Conservation (phyloP, 495 filamentous ascomycete genomes). For the Penicillium salamii region DNA sequence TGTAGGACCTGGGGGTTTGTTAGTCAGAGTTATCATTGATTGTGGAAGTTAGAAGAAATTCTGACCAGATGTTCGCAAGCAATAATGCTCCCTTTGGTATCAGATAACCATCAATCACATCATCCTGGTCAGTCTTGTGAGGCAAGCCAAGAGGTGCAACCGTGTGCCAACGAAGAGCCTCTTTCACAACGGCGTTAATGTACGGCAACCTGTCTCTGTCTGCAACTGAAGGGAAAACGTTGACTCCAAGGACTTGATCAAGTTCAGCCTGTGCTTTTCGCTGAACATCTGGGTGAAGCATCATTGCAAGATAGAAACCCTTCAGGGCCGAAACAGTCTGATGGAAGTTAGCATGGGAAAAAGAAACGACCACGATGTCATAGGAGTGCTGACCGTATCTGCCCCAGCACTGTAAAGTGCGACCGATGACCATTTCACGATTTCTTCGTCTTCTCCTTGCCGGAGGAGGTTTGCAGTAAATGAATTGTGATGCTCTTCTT, state of each 20-base stretch:
- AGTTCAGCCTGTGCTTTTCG: conserved; percentile 57
- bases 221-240: conserved; percentile 19
- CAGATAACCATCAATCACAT: conserved; percentile 47
- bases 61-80: conserved; percentile 46
- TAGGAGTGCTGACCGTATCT: no score
- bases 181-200: conserved; percentile 40
- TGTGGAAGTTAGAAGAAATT: neutral
- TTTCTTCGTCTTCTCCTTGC: conserved; percentile 22
- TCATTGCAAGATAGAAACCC: conserved; percentile 48
- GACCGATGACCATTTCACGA: conserved; percentile 41
- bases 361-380: neutral
- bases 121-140: conserved; percentile 53
- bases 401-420: conserved; percentile 53
- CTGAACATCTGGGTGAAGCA: conserved; percentile 47
- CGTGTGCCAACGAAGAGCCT: conserved; percentile 44
- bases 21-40: neutral
- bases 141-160: conserved; percentile 48
- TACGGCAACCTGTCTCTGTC: conserved; percentile 40
- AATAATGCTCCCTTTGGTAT: conserved; percentile 50
- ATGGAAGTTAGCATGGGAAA: neutral
- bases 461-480: conserved; percentile 32
- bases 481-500: conserved; percentile 29
- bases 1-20: conserved; percentile 22
- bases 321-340: conserved; percentile 28
- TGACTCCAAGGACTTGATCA: conserved; percentile 46